Evolutionary conservation across 176 grass and related monocot genomes (phyloP), one percentile per base, ranked within the genome.

Genomic region (Triticum turgidum): DNA sequence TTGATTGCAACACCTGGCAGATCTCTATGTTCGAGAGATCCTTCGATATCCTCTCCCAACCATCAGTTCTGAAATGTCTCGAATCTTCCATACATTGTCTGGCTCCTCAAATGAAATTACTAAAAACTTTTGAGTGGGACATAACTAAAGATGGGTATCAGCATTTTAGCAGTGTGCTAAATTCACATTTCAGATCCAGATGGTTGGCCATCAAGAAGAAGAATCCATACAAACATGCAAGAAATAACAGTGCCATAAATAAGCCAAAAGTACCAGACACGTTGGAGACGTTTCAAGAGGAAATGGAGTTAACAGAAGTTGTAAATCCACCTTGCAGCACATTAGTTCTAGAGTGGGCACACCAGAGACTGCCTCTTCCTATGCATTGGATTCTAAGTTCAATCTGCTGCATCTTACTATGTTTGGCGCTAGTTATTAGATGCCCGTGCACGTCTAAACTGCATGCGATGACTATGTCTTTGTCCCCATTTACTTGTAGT

Each of bases 231-330:
- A 91, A 94, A 79, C 10, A 82, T 69, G 45, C 86, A 70, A 89
- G 65, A 89, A 82, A 68, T 65, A 67, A 81, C 11, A 80, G 38
- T 29, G 72, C 20, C 14, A 8, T 62, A 47, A 74, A 72, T 65
- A 61, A 29, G 73, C 61, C 80, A 33, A 92, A 87, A 85, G 76
- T 33, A 21, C 20, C 35, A 67, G 84, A 89, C 78, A 84, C 62
- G 27, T 76, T 98, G 70, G 92, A 98, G 69, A 96, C 88, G 10
- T 96, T 96, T 81, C 80, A 92, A 71, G 97, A 98, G 79, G 93
- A 95, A 82, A 54, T 65, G 79, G 92, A 96, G 42, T 61, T 88
- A 44, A 21, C 49, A 78, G 88, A 88, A 91, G 67, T 56, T 76
- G 66, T 82, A 25, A 75, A 86, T 80, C 73, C 80, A 84, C 88